Evolutionary conservation across 495 filamentous ascomycete species (phyloP), one percentile per base, ranked within the genome.

Genomic region (Hypoxylon trugodes): DNA sequence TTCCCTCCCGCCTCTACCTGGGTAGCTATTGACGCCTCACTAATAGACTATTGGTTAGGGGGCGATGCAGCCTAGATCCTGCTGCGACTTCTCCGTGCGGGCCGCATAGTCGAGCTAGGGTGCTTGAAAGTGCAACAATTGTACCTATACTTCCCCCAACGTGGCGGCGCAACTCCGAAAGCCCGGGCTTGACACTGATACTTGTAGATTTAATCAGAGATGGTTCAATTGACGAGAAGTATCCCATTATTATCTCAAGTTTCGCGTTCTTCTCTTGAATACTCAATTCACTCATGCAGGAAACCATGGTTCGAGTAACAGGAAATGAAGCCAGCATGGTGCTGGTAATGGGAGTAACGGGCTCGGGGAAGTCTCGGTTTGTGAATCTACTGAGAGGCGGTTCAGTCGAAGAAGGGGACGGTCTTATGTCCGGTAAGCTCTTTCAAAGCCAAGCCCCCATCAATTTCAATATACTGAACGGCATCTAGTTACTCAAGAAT

Each of bases 341-440:
- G 10, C 28, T 30, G 13, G 21, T 57, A 1, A 57, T 57, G 53
- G 53, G 53, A 1, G 53, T 57, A 19, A 57, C 53, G 13, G 53
- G 53, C 13, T 45, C 42, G 10, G 53, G 53, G n/a, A 57, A 57
- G 53, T 32, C 22, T 9, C 30, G 35, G 6, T 57, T 57, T 18
- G 22, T 57, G 9, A 30, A 37, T n/a, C 42, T 36, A 33, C 21
- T 57, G 12, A 21, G 25, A 35, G 21, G 30, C 19, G 28, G 32
- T 4, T 24, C 41, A 4, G 41, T 24, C n/a, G 30, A 15, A 21
- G 41, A 57, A 4, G 53, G 53, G 1, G 3, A 43, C 1, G 26
- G 13, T n/a, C 21, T 57, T 6, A 13, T 36, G 0, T 46, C 53
- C 13, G 16, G 46, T 49, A 49, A 49, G 18, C 15, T 1, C 1